Percentiles rank a stretch among this genome's conserved stretches.
Conservation (phyloP, 768 basidiomycete genomes). For the Phanerochaete carnosa region DNA sequence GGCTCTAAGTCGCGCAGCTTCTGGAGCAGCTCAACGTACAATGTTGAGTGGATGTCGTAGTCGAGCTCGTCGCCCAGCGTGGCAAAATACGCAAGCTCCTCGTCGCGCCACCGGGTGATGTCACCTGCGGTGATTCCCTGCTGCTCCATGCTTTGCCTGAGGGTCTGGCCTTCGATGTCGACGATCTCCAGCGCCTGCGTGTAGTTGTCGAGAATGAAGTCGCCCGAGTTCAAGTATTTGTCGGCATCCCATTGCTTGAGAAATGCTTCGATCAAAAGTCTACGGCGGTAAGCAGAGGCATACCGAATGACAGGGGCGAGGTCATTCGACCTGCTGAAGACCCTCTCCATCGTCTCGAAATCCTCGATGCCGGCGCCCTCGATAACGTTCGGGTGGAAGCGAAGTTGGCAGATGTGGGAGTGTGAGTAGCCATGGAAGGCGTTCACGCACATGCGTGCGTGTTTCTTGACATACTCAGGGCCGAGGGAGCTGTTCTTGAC, state of each 20-base stretch:
- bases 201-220: conserved; percentile 27
- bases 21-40: conserved; percentile 31
- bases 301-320: conserved; percentile 14
- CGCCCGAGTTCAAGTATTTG: conserved; percentile 27
- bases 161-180: conserved; percentile 11
- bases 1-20: conserved; percentile 11
- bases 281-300: conserved; percentile 9
- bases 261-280: conserved; percentile 6
- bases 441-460: conserved; percentile 14
- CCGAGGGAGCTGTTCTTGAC: conserved; percentile 12
- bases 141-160: neutral
- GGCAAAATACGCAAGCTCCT: conserved; percentile 27
- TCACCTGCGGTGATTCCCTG: conserved; percentile 7
- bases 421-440: conserved; percentile 37
- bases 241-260: conserved; percentile 16
- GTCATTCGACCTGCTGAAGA: conserved; percentile 32
- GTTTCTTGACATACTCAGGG: neutral
- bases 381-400: no score
- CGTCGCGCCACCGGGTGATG: conserved; percentile 16
- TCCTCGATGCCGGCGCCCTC: no score
- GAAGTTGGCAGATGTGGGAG: conserved; percentile 29
- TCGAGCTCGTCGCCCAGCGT: conserved; percentile 24
- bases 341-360: no score
- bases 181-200: conserved; percentile 28
- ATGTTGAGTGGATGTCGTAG: conserved; percentile 26